A percentile compares a stretch with the other conserved stretches of the same genome.
Evolutionary conservation across 1,139 yeast genomes (phyloP).

Genomic region (Chernovozyma aurita): DNA sequence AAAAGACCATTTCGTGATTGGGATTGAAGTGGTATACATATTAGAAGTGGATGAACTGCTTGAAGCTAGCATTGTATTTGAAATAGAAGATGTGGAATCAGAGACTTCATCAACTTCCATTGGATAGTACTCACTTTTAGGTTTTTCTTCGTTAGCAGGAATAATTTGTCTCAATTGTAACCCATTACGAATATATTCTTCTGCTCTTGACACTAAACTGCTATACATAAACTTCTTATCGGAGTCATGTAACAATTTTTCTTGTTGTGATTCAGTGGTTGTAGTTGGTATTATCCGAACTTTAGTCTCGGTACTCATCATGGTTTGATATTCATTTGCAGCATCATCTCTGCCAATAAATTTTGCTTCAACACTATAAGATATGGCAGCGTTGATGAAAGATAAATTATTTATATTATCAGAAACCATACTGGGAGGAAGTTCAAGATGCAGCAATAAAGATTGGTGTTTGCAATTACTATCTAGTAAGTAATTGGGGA

Average conservation of each 20-base stretch:
- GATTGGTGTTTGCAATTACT: constrained; percentile 15
- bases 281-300: constrained; percentile 26
- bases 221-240: neutral
- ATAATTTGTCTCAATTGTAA: neutral
- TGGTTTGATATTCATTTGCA: constrained; percentile 40
- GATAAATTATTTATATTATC: constrained; percentile 15
- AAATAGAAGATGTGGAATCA: too few species aligned
- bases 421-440: constrained; percentile 38
- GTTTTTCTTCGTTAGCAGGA: constrained; percentile 1
- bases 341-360: constrained; percentile 35
- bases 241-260: constrained; percentile 7
- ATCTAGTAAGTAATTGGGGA: constrained; percentile 7
- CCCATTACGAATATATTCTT: neutral
- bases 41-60: neutral
- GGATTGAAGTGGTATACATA: neutral
- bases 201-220: constrained; percentile 1
- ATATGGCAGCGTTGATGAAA: constrained; percentile 26
- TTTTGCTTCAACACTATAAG: constrained; percentile 39
- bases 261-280: constrained; percentile 10
- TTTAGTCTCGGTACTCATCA: constrained; percentile 25
- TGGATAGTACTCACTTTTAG: neutral
- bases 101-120: neutral
- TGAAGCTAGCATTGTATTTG: neutral
- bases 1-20: constrained; percentile 5
- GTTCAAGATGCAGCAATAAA: constrained; percentile 27